Percentiles rank a stretch among this genome's conserved stretches.
Conservation (phyloP, 768 basidiomycete species). For the Boletus tomentosulus region DNA sequence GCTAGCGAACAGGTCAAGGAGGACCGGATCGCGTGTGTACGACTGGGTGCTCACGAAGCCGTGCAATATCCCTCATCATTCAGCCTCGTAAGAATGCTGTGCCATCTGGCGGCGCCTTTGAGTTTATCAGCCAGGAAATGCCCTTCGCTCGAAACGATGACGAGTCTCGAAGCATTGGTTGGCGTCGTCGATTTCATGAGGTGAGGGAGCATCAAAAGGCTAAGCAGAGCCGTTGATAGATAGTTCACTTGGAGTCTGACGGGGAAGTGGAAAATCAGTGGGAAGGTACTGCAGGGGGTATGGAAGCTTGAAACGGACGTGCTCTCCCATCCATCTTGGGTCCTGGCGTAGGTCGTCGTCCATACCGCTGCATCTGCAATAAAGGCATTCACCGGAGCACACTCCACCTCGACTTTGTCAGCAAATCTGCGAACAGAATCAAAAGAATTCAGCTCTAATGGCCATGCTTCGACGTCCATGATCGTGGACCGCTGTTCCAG, state of each 20-base stretch:
- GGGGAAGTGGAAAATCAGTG: neutral
- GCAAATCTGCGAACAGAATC: slow-evolving; percentile 32
- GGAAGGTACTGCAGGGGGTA: too few species aligned
- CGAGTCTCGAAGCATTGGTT: slow-evolving; percentile 22
- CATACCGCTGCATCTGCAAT: slow-evolving; percentile 30
- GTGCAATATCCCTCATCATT: slow-evolving; percentile 28
- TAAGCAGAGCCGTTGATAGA: slow-evolving; percentile 33
- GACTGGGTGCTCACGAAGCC: slow-evolving; percentile 13
- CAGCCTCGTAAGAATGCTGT: slow-evolving; percentile 27
- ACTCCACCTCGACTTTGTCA: slow-evolving; percentile 25
- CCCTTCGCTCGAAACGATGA: slow-evolving; percentile 30
- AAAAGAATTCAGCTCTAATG: slow-evolving; percentile 32
- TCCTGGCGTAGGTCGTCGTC: slow-evolving; percentile 17
- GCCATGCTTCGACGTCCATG: slow-evolving; percentile 26
- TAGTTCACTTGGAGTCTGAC: slow-evolving; percentile 35
- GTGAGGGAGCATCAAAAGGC: slow-evolving; percentile 33
- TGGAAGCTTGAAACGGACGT: slow-evolving; percentile 22
- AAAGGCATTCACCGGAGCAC: slow-evolving; percentile 25
- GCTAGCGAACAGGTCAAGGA: slow-evolving; percentile 4
- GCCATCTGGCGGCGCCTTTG: slow-evolving; percentile 9
- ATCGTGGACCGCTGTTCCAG: slow-evolving; percentile 12
- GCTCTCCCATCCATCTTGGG: slow-evolving; percentile 36
- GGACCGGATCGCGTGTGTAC: neutral
- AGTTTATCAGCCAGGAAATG: slow-evolving; percentile 18
- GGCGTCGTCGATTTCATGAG: slow-evolving; percentile 28